Evolutionary conservation across 2,329 filamentous ascomycete species (phyloP), one percentile per base, ranked within the genome.

Genomic region (Sphaerulina vaccinii): DNA sequence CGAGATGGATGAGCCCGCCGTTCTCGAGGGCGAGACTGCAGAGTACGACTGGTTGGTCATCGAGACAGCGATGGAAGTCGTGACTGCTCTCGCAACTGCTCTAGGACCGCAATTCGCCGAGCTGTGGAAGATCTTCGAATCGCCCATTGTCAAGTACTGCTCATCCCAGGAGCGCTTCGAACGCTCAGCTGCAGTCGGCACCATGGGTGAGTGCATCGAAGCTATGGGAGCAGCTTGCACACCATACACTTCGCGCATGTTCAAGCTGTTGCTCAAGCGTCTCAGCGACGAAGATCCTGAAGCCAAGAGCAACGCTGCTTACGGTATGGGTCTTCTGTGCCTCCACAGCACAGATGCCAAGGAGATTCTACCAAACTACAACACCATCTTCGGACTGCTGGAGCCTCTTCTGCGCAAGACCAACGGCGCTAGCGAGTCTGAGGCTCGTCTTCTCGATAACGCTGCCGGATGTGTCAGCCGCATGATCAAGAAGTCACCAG

Each of bases 31-130:
- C 43, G 92, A 90, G 68, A 87, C 87, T 23, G 95, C 92, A 2
- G 93, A 99, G 75, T 96, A 95, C 66, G 93, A 97, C 76, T 97
- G 93, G 93, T 82, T 96, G 15, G 86, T 96, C 45, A 87, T 97
- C 49, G 93, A 99, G 75, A 96, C 90, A 8, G 91, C 90, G 29
- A 82, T 97, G 49, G 93, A 97, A 60, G 90, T 95, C 40, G 79
- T 96, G 44, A 89, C 90, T 45, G 90, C 88, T 32, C 81, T 97
- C 35, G 85, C 91, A 16, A 83, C 84, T 40, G 90, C 90, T 24
- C 83, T 97, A 11, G 93, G 93, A 33, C 71, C 80, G 18, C 83
- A 85, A 62, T 97, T 96, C 65, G 80, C 80, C 50, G 87, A 96
- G 75, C 78, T 96, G 56, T 97, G 90, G 90, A 95, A 95, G 79